A percentile compares a stretch with the other conserved stretches of the same genome.
Conservation (phyloP, 345 rosid genomes). For the Ceriops decandra region DNA sequence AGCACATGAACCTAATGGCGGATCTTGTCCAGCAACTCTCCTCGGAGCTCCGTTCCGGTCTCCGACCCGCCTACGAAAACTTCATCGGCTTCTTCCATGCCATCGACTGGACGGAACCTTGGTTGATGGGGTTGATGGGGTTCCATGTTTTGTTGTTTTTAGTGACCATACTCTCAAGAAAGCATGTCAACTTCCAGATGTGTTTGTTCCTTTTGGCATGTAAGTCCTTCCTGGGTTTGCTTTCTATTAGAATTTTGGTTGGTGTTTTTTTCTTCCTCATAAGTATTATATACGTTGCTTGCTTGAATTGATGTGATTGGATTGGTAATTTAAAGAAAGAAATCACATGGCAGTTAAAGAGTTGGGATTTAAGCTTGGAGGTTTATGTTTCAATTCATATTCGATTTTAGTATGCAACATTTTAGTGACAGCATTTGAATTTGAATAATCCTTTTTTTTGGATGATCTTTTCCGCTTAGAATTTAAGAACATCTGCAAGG, state of each 20-base stretch:
- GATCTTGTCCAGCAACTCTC: slow-evolving; percentile 86
- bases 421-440: too few species aligned
- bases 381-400: too few species aligned
- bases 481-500: too few species aligned
- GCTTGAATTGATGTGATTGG: too few species aligned
- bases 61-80: slow-evolving; percentile 73
- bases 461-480: too few species aligned
- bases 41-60: slow-evolving; percentile 67
- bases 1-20: slow-evolving; percentile 71
- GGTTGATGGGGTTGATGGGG: slow-evolving; percentile 60
- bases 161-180: slow-evolving; percentile 52
- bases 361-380: too few species aligned
- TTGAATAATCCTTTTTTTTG: too few species aligned
- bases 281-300: too few species aligned
- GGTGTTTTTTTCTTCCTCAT: not conserved
- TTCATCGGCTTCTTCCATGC: slow-evolving; percentile 87
- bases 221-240: slow-evolving; percentile 31
- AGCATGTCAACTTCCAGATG: slow-evolving; percentile 77
- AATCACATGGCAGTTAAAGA: too few species aligned
- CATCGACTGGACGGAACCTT: slow-evolving; percentile 95
- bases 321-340: too few species aligned
- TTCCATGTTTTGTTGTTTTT: slow-evolving; percentile 60
- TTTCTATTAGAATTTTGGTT: not conserved
- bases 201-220: slow-evolving; percentile 69
- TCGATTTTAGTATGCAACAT: too few species aligned